Percentiles rank a stretch among this genome's conserved stretches.
Evolutionary conservation across 805 yeast genomes (phyloP).

Genomic region (Cyberlindnera samutprakarnensis): DNA sequence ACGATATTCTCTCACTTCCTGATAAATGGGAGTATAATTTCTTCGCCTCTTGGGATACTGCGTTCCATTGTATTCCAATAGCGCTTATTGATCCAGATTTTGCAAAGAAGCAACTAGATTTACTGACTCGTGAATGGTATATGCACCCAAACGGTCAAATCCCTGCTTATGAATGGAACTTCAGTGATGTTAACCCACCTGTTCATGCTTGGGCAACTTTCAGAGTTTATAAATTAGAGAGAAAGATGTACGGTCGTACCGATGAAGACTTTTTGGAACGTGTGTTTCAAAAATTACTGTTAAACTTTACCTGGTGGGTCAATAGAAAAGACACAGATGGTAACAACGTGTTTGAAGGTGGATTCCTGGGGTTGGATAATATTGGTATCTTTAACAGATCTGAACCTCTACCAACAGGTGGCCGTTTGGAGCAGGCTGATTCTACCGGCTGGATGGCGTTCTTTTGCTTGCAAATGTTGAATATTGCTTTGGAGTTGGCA

Average conservation of each 20-base stretch:
- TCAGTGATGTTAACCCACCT: constrained; percentile 93
- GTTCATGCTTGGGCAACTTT: constrained; percentile 96
- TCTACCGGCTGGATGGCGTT: constrained; percentile 98
- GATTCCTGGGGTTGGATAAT: constrained; percentile 87
- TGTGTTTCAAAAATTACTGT: constrained; percentile 83
- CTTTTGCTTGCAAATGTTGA: constrained; percentile 82
- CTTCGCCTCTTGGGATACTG: constrained; percentile 96
- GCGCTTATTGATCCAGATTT: constrained; percentile 92
- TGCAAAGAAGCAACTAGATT: constrained; percentile 81
- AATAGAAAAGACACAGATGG: constrained; percentile 84
- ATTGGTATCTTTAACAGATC: constrained; percentile 90
- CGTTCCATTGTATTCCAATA: constrained; percentile 88
- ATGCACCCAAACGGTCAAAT: constrained; percentile 98
- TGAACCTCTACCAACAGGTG: constrained; percentile 91
- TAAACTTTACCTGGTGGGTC: constrained; percentile 97
- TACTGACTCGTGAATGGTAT: constrained; percentile 90
- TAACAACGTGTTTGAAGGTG: constrained; percentile 88
- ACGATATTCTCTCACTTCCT: constrained; percentile 82
- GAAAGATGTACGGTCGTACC: constrained; percentile 74
- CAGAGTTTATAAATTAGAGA: constrained; percentile 79
- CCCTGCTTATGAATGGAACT: constrained; percentile 97
- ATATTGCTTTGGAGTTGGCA: constrained; percentile 85
- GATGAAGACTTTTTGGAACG: constrained; percentile 81
- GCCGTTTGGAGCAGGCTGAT: constrained; percentile 85
- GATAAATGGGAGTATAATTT: constrained; percentile 96